phyloP scores from a whole-genome alignment of 257 asterid species.

The Ilex asprella region DNA sequence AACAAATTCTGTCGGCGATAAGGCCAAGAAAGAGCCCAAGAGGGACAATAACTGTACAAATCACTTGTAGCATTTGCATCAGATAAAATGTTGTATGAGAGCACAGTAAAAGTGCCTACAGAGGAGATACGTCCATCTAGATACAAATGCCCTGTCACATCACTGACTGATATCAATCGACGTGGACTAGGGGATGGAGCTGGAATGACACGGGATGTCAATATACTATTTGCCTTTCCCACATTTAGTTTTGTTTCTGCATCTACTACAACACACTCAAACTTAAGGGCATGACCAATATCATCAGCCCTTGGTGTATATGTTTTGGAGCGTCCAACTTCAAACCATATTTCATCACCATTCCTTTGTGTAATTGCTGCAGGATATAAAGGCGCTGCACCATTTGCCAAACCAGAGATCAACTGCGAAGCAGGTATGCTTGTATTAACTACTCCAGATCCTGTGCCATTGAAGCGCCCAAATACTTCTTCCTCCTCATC shows the following conservation, averaged over 20 bases:
- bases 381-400: constrained; percentile 59
- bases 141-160: constrained; percentile 56
- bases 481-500: constrained; percentile 82
- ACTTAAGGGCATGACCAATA: constrained; percentile 75
- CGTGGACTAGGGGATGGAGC: constrained; percentile 96
- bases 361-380: constrained; percentile 60
- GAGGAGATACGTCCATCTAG: constrained; percentile 47
- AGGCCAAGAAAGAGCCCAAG: constrained; percentile 99
- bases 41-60: constrained; percentile 73
- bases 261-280: constrained; percentile 82
- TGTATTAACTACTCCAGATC: constrained; percentile 40
- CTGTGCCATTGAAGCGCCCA: constrained; percentile 69
- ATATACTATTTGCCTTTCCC: constrained; percentile 58
- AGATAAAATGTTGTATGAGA: constrained; percentile 81
- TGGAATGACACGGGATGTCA: constrained; percentile 90
- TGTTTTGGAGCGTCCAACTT: constrained; percentile 75
- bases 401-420: constrained; percentile 52
- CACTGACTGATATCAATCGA: constrained; percentile 56
- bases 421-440: constrained; percentile 46
- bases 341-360: constrained; percentile 93
- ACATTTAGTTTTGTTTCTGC: constrained; percentile 54
- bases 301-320: constrained; percentile 96
- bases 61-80: constrained; percentile 71
- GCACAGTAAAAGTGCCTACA: constrained; percentile 80
- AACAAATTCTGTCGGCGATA: constrained; percentile 87